These are phyloP conservation scores for Metschnikowia orientalis DNA, from an alignment of 805 yeast genomes.

Conservation along the genomic window DNA sequence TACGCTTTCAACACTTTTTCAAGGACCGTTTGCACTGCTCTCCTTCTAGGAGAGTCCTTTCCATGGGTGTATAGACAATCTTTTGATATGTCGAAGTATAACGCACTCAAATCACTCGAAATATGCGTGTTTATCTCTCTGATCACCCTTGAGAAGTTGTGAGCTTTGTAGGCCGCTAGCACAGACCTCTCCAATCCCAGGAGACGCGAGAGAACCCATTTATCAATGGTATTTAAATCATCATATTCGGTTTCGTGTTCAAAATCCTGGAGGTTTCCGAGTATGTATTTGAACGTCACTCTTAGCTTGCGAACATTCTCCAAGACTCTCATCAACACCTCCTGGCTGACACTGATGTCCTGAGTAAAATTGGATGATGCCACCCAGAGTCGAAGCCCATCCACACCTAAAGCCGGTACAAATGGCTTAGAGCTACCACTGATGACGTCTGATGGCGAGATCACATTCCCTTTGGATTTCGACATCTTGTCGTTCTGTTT, in stretches of 20 bases:
- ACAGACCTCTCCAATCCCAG: slow-evolving; percentile 41
- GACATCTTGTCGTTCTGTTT: slow-evolving; percentile 88
- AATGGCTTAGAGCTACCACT: slow-evolving; percentile 47
- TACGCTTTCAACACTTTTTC: slow-evolving; percentile 55
- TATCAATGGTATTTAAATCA: slow-evolving; percentile 47
- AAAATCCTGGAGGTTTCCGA: slow-evolving; percentile 67
- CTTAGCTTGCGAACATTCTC: slow-evolving; percentile 79
- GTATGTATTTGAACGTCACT: slow-evolving; percentile 70
- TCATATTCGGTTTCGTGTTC: slow-evolving; percentile 34
- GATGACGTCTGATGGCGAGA: slow-evolving; percentile 65
- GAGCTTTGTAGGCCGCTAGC: slow-evolving; percentile 45
- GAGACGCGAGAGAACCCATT: slow-evolving; percentile 56
- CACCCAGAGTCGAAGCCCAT: slow-evolving; percentile 86
- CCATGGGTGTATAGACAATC: slow-evolving; percentile 78
- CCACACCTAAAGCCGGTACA: slow-evolving; percentile 71
- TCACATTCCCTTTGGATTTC: slow-evolving; percentile 81
- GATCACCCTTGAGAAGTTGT: slow-evolving; percentile 67
- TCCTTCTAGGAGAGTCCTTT: slow-evolving; percentile 43
- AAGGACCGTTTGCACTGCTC: slow-evolving; percentile 64
- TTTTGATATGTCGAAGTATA: slow-evolving; percentile 82
- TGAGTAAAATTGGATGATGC: slow-evolving; percentile 83
- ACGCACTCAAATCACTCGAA: slow-evolving; percentile 71
- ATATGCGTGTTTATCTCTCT: slow-evolving; percentile 66
- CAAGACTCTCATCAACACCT: slow-evolving; percentile 67
- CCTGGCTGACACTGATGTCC: slow-evolving; percentile 73